A percentile compares a stretch with the other conserved stretches of the same genome.
phyloP scores from a whole-genome alignment of 208 protist genomes.

The Porcisia hertigi region DNA sequence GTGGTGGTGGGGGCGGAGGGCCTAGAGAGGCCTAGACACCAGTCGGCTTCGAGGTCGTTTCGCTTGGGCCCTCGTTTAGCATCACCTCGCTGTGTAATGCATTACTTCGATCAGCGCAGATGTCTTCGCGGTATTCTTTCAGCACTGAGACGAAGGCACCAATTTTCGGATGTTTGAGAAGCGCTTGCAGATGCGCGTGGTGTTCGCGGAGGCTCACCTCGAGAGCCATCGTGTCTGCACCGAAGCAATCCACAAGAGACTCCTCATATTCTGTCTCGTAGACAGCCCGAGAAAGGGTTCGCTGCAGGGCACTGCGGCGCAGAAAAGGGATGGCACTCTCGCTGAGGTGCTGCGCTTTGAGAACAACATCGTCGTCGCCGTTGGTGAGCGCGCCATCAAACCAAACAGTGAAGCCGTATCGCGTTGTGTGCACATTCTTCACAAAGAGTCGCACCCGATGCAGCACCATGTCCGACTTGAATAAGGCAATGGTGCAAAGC shows the following conservation, averaged over 20 bases:
- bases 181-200: constrained; percentile 35
- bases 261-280: constrained; percentile 44
- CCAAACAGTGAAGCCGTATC: constrained; percentile 68
- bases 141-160: constrained; percentile 25
- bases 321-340: constrained; percentile 35
- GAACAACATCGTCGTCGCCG: constrained; percentile 42
- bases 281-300: constrained; percentile 42
- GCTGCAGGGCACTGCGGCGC: constrained; percentile 42
- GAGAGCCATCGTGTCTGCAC: constrained; percentile 22
- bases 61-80: no score
- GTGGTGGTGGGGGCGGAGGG: no score
- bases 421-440: constrained; percentile 4
- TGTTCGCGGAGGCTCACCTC: constrained; percentile 39
- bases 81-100: background rate
- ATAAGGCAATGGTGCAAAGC: constrained; percentile 45
- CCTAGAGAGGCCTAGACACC: no score
- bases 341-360: constrained; percentile 37
- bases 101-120: constrained; percentile 1
- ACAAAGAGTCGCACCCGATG: constrained; percentile 41
- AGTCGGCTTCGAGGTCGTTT: background rate
- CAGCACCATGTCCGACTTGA: constrained; percentile 44
- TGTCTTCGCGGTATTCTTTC: constrained; percentile 34
- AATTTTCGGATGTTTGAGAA: constrained; percentile 32
- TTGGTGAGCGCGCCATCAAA: constrained; percentile 46
- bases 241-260: constrained; percentile 46